A percentile compares a stretch with the other conserved stretches of the same genome.
Conservation (phyloP, 2,329 filamentous ascomycete genomes). For the Aspergillus glaucus region DNA sequence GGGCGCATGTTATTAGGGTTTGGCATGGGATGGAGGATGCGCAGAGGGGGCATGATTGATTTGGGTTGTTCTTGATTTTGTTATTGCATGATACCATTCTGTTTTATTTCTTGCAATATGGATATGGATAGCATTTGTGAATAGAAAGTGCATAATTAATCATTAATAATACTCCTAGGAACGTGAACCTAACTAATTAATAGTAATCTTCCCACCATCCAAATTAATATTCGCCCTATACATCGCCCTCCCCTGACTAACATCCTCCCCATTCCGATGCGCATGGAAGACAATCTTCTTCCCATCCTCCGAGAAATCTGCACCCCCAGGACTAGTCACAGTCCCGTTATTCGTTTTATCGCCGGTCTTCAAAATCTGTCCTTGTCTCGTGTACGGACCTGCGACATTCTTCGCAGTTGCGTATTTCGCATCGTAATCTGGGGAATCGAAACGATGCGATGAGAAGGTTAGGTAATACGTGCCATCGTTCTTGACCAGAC, state of each 20-base stretch:
- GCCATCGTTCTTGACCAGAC: slow-evolving; percentile 37
- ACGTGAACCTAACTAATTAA: slow-evolving; percentile 7
- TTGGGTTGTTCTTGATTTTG: background rate
- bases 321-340: slow-evolving; percentile 27
- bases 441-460: slow-evolving; percentile 52
- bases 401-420: slow-evolving; percentile 41
- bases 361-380: slow-evolving; percentile 26
- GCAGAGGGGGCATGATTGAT: background rate
- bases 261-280: slow-evolving; percentile 17
- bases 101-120: background rate
- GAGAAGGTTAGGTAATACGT: slow-evolving; percentile 59
- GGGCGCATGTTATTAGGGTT: slow-evolving; percentile 12
- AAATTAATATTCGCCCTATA: slow-evolving; percentile 24
- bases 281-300: slow-evolving; percentile 28
- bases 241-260: slow-evolving; percentile 17
- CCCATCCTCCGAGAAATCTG: slow-evolving; percentile 21
- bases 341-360: slow-evolving; percentile 21
- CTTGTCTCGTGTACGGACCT: slow-evolving; percentile 34
- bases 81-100: background rate
- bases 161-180: no score
- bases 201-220: slow-evolving; percentile 8
- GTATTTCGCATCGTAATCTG: slow-evolving; percentile 55
- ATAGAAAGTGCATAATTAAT: no score
- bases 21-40: slow-evolving; percentile 9
- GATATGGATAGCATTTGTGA: no score